phyloP scores from a whole-genome alignment of 192 early-diverging fungal genomes.

The Backusella circina region DNA sequence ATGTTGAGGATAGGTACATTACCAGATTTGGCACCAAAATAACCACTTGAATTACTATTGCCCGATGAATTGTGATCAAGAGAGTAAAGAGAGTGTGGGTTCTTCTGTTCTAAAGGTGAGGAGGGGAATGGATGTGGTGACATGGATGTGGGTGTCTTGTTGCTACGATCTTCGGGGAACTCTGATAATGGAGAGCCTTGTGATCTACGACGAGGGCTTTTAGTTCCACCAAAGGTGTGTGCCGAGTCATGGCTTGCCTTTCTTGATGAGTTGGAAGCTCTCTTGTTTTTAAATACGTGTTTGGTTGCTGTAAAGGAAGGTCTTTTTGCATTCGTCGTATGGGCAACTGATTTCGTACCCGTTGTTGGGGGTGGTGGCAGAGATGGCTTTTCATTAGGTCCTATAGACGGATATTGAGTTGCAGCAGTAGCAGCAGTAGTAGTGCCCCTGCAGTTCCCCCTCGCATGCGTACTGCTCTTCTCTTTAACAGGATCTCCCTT shows the following conservation, averaged over 20 bases:
- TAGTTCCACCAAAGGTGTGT: neutral
- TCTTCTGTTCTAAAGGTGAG: neutral
- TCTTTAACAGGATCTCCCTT: neutral
- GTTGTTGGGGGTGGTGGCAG: neutral
- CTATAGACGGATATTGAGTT: neutral
- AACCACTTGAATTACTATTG: neutral
- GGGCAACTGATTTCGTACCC: neutral
- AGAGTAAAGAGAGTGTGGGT: neutral
- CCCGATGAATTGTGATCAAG: neutral
- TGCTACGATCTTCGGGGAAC: neutral
- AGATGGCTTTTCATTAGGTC: slow-evolving; percentile 1
- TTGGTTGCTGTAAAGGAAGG: neutral
- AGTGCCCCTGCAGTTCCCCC: neutral
- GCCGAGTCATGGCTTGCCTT: neutral
- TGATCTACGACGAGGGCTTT: neutral
- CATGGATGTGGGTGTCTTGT: neutral
- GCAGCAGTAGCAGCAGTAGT: neutral
- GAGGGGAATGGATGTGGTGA: slow-evolving; percentile 5
- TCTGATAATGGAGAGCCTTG: neutral
- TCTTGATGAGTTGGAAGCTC: neutral
- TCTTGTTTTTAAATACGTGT: neutral
- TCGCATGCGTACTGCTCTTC: neutral
- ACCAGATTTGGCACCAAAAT: neutral
- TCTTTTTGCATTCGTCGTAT: neutral
- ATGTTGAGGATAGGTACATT: neutral